Conservation (phyloP, 768 basidiomycete genomes). For the Suillus tomentosus region DNA sequence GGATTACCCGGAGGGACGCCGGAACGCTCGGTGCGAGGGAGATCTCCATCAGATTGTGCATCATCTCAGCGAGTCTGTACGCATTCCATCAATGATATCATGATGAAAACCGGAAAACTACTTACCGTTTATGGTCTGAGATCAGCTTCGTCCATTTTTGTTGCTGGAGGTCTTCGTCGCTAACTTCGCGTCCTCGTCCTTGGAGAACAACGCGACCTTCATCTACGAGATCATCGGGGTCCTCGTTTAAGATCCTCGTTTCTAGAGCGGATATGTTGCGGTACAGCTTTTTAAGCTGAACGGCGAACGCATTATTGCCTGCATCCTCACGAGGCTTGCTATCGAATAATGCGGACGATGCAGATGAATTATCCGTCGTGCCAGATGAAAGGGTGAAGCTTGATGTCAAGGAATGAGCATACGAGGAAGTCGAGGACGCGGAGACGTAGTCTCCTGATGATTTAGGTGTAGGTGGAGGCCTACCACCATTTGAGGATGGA, state of each 20-base stretch:
- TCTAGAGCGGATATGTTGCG: conserved; percentile 82
- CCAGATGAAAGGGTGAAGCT: conserved; percentile 72
- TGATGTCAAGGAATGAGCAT: conserved; percentile 67
- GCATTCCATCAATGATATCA: conserved; percentile 14
- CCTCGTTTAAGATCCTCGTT: conserved; percentile 65
- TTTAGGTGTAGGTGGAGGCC: conserved; percentile 56
- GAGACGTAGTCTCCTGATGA: conserved; percentile 72
- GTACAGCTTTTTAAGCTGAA: conserved; percentile 81
- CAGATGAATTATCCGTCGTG: conserved; percentile 75
- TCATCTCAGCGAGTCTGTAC: conserved; percentile 84
- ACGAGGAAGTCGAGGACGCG: conserved; percentile 74
- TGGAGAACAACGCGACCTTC: conserved; percentile 39
- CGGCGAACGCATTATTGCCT: conserved; percentile 66
- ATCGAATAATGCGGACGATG: conserved; percentile 71
- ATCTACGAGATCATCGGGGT: conserved; percentile 54
- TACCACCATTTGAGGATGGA: conserved; percentile 37
- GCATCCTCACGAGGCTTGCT: conserved; percentile 53
- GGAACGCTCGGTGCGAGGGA: conserved; percentile 88
- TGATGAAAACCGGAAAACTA: conserved; percentile 18
- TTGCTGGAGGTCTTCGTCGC: conserved; percentile 62
- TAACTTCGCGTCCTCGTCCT: conserved; percentile 32
- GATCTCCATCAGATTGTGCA: conserved; percentile 85
- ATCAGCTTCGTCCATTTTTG: conserved; percentile 77
- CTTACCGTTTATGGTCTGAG: conserved; percentile 82
- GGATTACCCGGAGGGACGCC: conserved; percentile 84